Conservation (phyloP, 1,284 basidiomycete species). For the Golubevia sp. region DNA sequence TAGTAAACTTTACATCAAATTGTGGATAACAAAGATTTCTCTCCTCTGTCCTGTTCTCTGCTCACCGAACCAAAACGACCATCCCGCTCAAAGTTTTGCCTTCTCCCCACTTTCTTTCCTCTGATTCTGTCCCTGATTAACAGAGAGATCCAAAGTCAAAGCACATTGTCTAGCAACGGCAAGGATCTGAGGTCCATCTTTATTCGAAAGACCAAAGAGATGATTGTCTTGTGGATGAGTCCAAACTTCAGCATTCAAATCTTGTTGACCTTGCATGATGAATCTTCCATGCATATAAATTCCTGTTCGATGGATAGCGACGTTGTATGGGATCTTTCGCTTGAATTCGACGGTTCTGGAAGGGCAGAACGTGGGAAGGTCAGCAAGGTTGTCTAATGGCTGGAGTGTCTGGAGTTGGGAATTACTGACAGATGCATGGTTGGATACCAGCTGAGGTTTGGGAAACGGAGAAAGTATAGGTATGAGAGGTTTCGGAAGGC, state of each 20-base stretch:
- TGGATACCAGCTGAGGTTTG: constrained; percentile 18
- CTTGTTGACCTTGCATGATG: constrained; percentile 32
- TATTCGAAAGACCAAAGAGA: constrained; percentile 9
- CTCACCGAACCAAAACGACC: too few species aligned
- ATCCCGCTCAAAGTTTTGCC: too few species aligned
- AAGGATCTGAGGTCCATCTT: constrained; percentile 13
- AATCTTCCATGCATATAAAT: constrained; percentile 13
- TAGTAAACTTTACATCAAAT: too few species aligned
- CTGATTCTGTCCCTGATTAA: constrained; percentile 10
- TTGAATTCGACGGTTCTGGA: constrained; percentile 28
- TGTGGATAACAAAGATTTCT: too few species aligned
- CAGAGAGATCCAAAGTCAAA: constrained; percentile 17
- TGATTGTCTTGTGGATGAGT: constrained; percentile 17
- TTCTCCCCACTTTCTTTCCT: too few species aligned
- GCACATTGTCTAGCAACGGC: constrained; percentile 26
- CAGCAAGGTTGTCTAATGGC: too few species aligned
- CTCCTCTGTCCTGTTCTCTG: too few species aligned
- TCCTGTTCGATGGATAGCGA: constrained; percentile 5
- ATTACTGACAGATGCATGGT: constrained; percentile 18
- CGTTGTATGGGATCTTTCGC: constrained; percentile 6
- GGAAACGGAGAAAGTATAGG: too few species aligned
- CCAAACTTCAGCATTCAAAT: constrained; percentile 26
- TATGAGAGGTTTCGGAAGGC: too few species aligned
- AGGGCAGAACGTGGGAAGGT: too few species aligned
- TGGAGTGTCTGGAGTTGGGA: too few species aligned